A percentile compares a stretch with the other conserved stretches of the same genome.
Conservation (phyloP, 75 land plant genomes). For the Picea glauca region DNA sequence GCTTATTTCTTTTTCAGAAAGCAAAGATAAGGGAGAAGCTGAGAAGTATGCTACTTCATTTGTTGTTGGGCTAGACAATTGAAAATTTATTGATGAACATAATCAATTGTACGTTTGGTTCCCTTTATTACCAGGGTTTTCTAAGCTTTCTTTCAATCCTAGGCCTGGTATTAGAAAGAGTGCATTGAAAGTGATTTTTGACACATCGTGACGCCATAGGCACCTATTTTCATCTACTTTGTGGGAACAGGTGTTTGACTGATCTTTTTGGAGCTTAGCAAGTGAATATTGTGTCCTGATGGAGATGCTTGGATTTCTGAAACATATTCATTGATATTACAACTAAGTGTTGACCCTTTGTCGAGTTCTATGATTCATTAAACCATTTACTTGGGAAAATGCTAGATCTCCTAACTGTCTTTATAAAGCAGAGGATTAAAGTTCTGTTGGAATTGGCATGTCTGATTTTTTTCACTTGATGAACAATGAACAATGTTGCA, state of each 20-base stretch:
- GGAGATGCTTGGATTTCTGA: slow-evolving; percentile 59
- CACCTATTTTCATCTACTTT: slow-evolving; percentile 49
- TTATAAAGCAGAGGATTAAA: slow-evolving; percentile 37
- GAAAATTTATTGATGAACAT: no score
- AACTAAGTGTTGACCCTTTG: slow-evolving; percentile 60
- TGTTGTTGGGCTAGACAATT: no score
- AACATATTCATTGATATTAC: slow-evolving; percentile 45
- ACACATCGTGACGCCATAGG: slow-evolving; percentile 73
- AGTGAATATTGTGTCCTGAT: slow-evolving; percentile 15
- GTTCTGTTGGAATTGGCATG: slow-evolving; percentile 49
- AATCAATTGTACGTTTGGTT: slow-evolving; percentile 48
- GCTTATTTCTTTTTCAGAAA: slow-evolving; percentile 41
- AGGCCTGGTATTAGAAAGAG: slow-evolving; percentile 71
- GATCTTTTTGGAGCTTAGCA: slow-evolving; percentile 27
- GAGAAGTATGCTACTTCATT: no score
- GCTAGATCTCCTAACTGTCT: slow-evolving; percentile 24
- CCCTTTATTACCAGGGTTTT: slow-evolving; percentile 66
- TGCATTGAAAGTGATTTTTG: slow-evolving; percentile 70
- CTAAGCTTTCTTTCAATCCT: slow-evolving; percentile 66
- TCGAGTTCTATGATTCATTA: slow-evolving; percentile 38
- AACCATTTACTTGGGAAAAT: slow-evolving; percentile 21
- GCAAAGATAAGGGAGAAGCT: slow-evolving; percentile 16
- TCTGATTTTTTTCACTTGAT: slow-evolving; percentile 48
- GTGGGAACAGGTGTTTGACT: slow-evolving; percentile 24
- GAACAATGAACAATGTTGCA: slow-evolving; percentile 2